These are phyloP conservation scores for Planoprotostelium fungivorum DNA, from an alignment of 78 protist genomes.

Conservation along the genomic window DNA sequence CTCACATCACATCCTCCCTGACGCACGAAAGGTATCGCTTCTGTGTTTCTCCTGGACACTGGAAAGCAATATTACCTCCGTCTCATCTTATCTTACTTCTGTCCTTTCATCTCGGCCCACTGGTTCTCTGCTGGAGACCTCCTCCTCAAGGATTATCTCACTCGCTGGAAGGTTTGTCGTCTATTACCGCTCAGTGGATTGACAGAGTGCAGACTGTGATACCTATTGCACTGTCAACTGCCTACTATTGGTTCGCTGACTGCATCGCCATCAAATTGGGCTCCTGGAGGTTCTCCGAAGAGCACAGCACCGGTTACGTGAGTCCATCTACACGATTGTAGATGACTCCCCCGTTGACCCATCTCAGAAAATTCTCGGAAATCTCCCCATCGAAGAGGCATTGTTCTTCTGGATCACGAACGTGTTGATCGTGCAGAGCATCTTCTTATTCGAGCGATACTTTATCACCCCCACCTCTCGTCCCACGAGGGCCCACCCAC, in stretches of 20 bases:
- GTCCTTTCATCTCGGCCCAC: neutral
- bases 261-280: neutral
- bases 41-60: neutral
- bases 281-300: neutral
- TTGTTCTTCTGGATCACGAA: neutral
- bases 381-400: neutral
- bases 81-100: neutral
- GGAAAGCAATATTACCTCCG: neutral
- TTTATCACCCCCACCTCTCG: too few species aligned
- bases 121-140: neutral
- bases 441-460: neutral
- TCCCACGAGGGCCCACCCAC: too few species aligned
- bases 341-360: neutral
- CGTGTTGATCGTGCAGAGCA: neutral
- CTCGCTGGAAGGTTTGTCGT: neutral
- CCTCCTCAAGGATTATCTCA: neutral
- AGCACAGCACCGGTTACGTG: neutral
- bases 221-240: neutral
- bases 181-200: neutral
- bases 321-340: neutral
- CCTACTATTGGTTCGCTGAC: neutral
- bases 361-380: neutral
- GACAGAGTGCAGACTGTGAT: neutral
- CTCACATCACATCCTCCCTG: neutral
- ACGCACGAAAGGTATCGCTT: neutral